These are phyloP conservation scores for Trichoderma sp. DNA, from an alignment of 2,329 filamentous ascomycete species.

Conservation along the genomic window DNA sequence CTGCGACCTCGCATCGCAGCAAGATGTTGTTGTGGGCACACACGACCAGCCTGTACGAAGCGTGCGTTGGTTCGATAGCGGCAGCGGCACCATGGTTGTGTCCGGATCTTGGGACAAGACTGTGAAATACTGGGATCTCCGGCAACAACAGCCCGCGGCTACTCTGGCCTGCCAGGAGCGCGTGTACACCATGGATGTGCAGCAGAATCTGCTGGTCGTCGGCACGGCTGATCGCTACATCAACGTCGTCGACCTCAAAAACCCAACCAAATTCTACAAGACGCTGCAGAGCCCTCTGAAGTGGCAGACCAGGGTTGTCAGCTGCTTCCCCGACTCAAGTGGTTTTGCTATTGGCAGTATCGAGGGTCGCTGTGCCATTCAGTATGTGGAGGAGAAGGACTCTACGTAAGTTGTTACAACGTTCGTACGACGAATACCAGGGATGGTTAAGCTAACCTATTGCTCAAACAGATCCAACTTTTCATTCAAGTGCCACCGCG, in stretches of 20 bases:
- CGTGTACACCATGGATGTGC: constrained; percentile 89
- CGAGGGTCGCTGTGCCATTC: constrained; percentile 94
- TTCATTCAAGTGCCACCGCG: constrained; percentile 98
- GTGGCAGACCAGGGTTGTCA: constrained; percentile 95
- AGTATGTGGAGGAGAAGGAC: constrained; percentile 98
- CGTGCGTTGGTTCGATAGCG: constrained; percentile 74
- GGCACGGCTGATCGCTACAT: constrained; percentile 95
- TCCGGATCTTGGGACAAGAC: constrained; percentile 94
- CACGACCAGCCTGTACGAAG: constrained; percentile 82
- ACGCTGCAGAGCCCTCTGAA: constrained; percentile 93
- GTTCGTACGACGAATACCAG: background rate
- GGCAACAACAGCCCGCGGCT: constrained; percentile 64
- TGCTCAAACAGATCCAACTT: constrained; percentile 73
- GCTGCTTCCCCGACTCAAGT: constrained; percentile 87
- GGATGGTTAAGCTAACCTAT: background rate
- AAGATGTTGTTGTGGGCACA: constrained; percentile 73
- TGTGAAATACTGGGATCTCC: constrained; percentile 85
- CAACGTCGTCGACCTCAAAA: constrained; percentile 87
- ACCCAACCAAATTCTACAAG: constrained; percentile 92
- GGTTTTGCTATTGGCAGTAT: constrained; percentile 96
- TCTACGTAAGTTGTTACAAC: constrained; percentile 53
- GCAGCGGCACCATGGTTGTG: constrained; percentile 76
- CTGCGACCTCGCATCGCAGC: constrained; percentile 73
- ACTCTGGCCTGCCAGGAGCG: constrained; percentile 71
- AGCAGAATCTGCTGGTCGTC: constrained; percentile 83